Evolutionary conservation across 176 grass and related monocot species (phyloP).

Genomic region (Carex kokanica): DNA sequence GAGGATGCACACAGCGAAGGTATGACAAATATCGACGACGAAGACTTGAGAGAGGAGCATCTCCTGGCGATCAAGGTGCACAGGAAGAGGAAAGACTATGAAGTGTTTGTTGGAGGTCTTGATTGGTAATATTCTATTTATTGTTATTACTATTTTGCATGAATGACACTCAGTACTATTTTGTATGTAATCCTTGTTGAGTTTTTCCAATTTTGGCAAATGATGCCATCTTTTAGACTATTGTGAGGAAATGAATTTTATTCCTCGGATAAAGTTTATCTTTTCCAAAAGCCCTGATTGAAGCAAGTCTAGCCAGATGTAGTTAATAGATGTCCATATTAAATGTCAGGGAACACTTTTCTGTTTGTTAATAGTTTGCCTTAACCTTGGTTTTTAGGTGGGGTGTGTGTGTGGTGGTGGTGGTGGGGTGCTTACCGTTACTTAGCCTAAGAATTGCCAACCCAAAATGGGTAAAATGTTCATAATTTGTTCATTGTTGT

Average conservation of each 20-base stretch:
- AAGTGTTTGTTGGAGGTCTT: conserved; percentile 28
- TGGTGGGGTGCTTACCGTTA: no score
- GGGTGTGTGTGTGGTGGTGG: no score
- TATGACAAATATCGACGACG: conserved; percentile 20
- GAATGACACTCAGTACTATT: neutral
- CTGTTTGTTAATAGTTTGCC: neutral
- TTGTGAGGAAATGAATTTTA: conserved; percentile 1
- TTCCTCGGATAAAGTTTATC: neutral
- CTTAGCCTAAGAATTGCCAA: no score
- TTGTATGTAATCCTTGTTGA: neutral
- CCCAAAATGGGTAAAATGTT: neutral
- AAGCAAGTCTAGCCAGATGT: neutral
- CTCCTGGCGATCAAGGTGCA: conserved; percentile 23
- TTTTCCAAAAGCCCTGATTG: neutral
- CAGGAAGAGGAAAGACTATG: conserved; percentile 26
- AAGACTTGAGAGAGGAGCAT: conserved; percentile 24
- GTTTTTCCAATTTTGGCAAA: conserved; percentile 16
- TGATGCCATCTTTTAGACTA: neutral
- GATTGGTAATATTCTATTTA: conserved; percentile 29
- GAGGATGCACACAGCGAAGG: conserved; percentile 61
- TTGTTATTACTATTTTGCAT: conserved; percentile 1
- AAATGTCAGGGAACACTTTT: neutral
- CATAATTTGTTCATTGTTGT: neutral
- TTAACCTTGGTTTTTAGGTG: neutral
- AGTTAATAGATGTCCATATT: neutral